Base-by-base conservation (phyloP, 139 green algal species). In the Haematococcus sp. region DNA sequence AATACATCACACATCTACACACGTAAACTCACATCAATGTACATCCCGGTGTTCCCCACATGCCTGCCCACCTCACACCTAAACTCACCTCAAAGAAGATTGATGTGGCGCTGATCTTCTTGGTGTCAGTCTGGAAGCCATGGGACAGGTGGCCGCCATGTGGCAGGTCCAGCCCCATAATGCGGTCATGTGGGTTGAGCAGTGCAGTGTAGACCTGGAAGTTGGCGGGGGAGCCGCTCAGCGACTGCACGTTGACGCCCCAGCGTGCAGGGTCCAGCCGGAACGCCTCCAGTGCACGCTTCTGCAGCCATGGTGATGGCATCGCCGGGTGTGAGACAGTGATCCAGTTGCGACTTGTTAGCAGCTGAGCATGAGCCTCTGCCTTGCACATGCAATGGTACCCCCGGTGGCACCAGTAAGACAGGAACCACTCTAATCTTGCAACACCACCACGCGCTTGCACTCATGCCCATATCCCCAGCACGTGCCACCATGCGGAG, bases 141-240 rank as follows among this genome's bases (percentile, higher is more conserved):
- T 98, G 95, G 71, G 85, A 95, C 32, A 99, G 86, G 86, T 99
- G 96, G 33, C 96, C 96, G 23, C 96, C 93, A 74, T 98, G 95
- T 0, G 96, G 96, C 81, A 99, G 88, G 85, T 99, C 96, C 61
- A 99, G 89, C 2, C 77, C 95, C 93, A 99, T 97, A 88, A 99
- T 99, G 78, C 95, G 90, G 74, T 99, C 96, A 76, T 98, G 95
- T 0, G 96, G 96, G 51, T 97, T 84, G 27, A 99, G 88, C 77
- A 99, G 88, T 19, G 92, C 96, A 54, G 93, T 98, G 91, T 98
- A 99, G 31, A 99, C 95, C 81, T 94, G 89, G 88, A 99, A 97
- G 90, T 99, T 99, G 71, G 95, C 83, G 44, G 96, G 96, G 13
- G 93, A 98, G 55, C 96, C 96, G 0, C 93, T 98, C 69, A 98